Evolutionary conservation across 2,329 filamentous ascomycete species (phyloP).

Genomic region (Zymoseptoria passerinii): DNA sequence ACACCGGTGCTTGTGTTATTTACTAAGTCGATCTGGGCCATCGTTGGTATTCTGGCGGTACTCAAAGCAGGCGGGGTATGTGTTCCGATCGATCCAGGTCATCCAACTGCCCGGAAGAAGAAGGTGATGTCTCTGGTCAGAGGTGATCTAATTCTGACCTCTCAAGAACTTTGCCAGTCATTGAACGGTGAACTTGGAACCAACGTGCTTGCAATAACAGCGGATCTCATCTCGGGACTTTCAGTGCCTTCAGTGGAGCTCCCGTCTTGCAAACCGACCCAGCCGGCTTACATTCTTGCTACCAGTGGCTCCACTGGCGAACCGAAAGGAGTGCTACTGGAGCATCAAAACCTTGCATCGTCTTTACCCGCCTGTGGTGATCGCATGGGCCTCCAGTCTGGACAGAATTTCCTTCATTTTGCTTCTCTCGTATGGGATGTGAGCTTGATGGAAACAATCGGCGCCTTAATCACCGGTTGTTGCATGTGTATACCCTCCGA

Average conservation of each 20-base stretch:
- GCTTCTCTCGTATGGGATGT: not conserved
- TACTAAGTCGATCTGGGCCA: conserved; percentile 29
- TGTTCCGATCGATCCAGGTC: conserved; percentile 6
- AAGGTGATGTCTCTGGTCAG: not conserved
- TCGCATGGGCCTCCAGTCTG: not conserved
- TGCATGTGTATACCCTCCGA: not conserved
- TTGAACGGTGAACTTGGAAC: not conserved
- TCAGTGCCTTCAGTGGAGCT: not conserved
- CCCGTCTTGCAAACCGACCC: not conserved
- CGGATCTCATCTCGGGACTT: not conserved
- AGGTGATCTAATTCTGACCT: not conserved
- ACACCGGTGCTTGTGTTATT: not conserved
- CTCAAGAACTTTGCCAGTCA: not conserved
- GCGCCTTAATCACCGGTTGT: not conserved
- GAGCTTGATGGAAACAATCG: not conserved
- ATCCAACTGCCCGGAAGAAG: not conserved
- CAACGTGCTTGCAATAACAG: not conserved
- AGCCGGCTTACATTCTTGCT: conserved; percentile 1
- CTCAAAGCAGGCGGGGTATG: conserved; percentile 30
- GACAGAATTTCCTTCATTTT: not conserved
- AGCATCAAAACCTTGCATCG: not conserved
- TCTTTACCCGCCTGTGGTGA: not conserved
- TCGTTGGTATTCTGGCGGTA: conserved; percentile 31
- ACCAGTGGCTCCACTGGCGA: conserved; percentile 9
- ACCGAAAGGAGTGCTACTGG: conserved; percentile 6